These are phyloP conservation scores for Amauroascus niger DNA, from an alignment of 2,329 filamentous ascomycete genomes.

Conservation along the genomic window DNA sequence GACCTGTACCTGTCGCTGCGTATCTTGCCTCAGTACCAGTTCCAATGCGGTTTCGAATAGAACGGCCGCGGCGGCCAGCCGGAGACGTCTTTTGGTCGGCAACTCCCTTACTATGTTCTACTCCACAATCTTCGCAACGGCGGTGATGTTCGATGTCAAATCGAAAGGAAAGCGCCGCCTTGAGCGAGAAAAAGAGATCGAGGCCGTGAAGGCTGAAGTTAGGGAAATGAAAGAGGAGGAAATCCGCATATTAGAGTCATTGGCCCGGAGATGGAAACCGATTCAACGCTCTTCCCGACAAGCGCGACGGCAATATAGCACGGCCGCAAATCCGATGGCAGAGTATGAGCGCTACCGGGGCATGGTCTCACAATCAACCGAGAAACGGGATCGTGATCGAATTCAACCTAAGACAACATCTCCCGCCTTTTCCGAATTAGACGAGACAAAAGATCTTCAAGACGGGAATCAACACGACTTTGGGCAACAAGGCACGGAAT, in stretches of 20 bases:
- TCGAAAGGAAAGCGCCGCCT: slow-evolving; percentile 33
- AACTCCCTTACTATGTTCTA: slow-evolving; percentile 38
- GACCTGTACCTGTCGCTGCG: slow-evolving; percentile 33
- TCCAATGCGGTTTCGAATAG: slow-evolving; percentile 29
- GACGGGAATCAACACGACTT: background rate
- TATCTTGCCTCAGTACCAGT: slow-evolving; percentile 33
- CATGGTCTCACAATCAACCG: background rate
- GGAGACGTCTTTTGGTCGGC: slow-evolving; percentile 32
- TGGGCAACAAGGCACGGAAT: slow-evolving; percentile 16
- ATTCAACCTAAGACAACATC: background rate
- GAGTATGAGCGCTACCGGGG: slow-evolving; percentile 8
- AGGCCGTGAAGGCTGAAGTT: slow-evolving; percentile 36
- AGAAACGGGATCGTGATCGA: background rate
- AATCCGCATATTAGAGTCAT: slow-evolving; percentile 26
- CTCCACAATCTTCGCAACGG: slow-evolving; percentile 36
- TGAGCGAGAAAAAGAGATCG: slow-evolving; percentile 36
- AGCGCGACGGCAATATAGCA: slow-evolving; percentile 19
- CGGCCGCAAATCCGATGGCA: slow-evolving; percentile 16
- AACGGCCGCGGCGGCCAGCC: slow-evolving; percentile 29
- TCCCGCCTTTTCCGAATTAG: background rate
- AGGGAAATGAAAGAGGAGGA: slow-evolving; percentile 34
- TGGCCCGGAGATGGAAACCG: slow-evolving; percentile 22
- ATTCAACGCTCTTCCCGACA: background rate
- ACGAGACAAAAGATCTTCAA: background rate
- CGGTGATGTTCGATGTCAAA: slow-evolving; percentile 33